Evolutionary conservation across 2,329 filamentous ascomycete species (phyloP).

Genomic region (Phaeosphaeriaceae sp.): DNA sequence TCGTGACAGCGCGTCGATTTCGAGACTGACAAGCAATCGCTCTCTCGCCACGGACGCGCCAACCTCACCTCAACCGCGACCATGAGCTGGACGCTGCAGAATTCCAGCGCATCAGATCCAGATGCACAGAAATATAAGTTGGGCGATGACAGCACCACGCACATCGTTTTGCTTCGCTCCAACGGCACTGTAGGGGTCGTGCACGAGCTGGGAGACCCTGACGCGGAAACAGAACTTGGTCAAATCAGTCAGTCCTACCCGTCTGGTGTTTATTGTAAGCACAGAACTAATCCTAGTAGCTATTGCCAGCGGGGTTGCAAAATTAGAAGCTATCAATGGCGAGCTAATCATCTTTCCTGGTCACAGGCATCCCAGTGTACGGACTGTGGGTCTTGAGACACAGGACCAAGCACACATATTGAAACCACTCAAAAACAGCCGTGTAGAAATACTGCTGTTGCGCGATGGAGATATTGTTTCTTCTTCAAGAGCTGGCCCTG

Average conservation of each 20-base stretch:
- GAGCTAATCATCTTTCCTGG: constrained; percentile 26
- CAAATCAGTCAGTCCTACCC: constrained; percentile 21
- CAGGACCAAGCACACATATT: constrained; percentile 24
- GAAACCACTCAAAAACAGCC: constrained; percentile 16
- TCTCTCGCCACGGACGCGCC: constrained; percentile 25
- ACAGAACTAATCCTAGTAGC: constrained; percentile 16
- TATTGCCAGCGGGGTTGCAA: constrained; percentile 26
- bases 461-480: constrained; percentile 34
- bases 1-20: constrained; percentile 27
- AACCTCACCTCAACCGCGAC: constrained; percentile 1
- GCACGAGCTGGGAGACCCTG: neutral
- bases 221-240: constrained; percentile 19
- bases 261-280: neutral
- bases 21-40: neutral
- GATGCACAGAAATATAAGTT: constrained; percentile 5
- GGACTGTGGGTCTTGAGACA: too few species aligned
- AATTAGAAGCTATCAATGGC: constrained; percentile 31
- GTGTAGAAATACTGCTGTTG: constrained; percentile 36
- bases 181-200: constrained; percentile 6
- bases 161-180: constrained; percentile 7
- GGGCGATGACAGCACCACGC: constrained; percentile 6
- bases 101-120: neutral
- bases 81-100: constrained; percentile 24
- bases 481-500: constrained; percentile 9
- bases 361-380: neutral